These are phyloP conservation scores for Linderniella brevidens DNA, from an alignment of 257 asterid species.

Conservation along the genomic window DNA sequence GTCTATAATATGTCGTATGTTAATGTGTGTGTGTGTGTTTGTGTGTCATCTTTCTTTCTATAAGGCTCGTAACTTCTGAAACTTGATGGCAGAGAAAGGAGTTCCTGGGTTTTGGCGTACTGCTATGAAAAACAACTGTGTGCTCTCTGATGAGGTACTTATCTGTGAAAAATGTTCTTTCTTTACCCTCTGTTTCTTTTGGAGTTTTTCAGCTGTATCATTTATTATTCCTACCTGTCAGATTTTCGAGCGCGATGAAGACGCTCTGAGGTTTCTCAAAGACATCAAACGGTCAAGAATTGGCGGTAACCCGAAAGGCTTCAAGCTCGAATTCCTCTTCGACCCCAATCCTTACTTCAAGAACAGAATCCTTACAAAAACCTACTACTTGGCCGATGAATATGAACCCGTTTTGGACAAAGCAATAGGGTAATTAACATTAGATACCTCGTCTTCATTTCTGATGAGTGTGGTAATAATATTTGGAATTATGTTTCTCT, in stretches of 20 bases:
- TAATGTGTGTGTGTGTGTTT: too few species aligned
- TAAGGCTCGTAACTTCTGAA: too few species aligned
- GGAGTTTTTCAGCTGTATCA: slow-evolving; percentile 8
- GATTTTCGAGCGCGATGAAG: slow-evolving; percentile 68
- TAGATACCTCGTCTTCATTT: too few species aligned
- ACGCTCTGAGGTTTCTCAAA: slow-evolving; percentile 54
- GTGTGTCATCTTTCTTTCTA: too few species aligned
- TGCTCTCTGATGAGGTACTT: too few species aligned
- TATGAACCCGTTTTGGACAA: slow-evolving; percentile 54
- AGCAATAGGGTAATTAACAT: slow-evolving; percentile 57
- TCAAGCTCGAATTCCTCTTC: slow-evolving; percentile 71
- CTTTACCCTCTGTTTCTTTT: background rate
- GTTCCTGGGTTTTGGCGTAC: too few species aligned
- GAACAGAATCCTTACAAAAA: slow-evolving; percentile 49
- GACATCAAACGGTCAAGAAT: slow-evolving; percentile 61
- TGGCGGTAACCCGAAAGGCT: slow-evolving; percentile 62
- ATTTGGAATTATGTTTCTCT: slow-evolving; percentile 8
- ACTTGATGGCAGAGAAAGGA: too few species aligned
- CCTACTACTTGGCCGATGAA: slow-evolving; percentile 66
- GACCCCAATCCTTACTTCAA: slow-evolving; percentile 63
- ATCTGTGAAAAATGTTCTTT: too few species aligned
- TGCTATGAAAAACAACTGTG: too few species aligned
- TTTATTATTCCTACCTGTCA: slow-evolving; percentile 6
- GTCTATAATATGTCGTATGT: too few species aligned
- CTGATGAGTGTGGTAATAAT: too few species aligned